Percentiles rank a stretch among this genome's conserved stretches.
Conservation (phyloP, 805 yeast genomes). For the Brettanomyces bruxellensis region DNA sequence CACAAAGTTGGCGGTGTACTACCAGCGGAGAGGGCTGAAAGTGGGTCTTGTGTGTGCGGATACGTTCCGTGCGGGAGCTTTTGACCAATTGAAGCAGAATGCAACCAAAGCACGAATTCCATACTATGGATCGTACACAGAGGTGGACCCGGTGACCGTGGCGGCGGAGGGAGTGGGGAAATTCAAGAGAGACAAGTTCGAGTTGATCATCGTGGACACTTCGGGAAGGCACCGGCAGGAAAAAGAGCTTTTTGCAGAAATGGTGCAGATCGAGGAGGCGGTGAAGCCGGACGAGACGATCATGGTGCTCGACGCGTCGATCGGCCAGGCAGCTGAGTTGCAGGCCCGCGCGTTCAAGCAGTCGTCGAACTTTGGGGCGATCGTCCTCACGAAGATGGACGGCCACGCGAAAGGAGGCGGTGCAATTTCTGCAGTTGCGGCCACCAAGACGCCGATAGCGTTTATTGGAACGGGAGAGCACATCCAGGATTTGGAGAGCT, state of each 20-base stretch:
- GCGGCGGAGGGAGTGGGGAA: constrained; percentile 87
- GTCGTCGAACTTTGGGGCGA: constrained; percentile 87
- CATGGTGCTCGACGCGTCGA: constrained; percentile 95
- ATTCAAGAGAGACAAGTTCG: constrained; percentile 86
- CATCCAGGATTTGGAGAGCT: constrained; percentile 83
- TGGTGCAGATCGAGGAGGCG: constrained; percentile 85
- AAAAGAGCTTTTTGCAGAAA: constrained; percentile 80
- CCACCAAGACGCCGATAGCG: constrained; percentile 88
- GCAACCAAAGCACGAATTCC: constrained; percentile 94
- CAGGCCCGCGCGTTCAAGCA: constrained; percentile 94
- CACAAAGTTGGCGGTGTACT: constrained; percentile 92
- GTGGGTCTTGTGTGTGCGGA: constrained; percentile 98
- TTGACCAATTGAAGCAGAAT: constrained; percentile 95
- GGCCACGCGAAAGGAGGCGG: constrained; percentile 99
- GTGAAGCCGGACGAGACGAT: constrained; percentile 93
- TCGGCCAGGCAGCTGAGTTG: constrained; percentile 96
- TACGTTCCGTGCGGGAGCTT: constrained; percentile 99
- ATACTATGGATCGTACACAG: constrained; percentile 89
- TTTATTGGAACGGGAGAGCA: constrained; percentile 99
- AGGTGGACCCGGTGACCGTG: constrained; percentile 90
- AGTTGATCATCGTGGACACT: constrained; percentile 90
- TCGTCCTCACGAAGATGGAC: constrained; percentile 91
- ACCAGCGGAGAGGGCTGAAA: constrained; percentile 86
- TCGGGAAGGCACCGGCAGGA: constrained; percentile 98
- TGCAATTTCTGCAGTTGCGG: constrained; percentile 97